Evolutionary conservation across 768 basidiomycete genomes (phyloP).

Genomic region (Podaxis rugospora): DNA sequence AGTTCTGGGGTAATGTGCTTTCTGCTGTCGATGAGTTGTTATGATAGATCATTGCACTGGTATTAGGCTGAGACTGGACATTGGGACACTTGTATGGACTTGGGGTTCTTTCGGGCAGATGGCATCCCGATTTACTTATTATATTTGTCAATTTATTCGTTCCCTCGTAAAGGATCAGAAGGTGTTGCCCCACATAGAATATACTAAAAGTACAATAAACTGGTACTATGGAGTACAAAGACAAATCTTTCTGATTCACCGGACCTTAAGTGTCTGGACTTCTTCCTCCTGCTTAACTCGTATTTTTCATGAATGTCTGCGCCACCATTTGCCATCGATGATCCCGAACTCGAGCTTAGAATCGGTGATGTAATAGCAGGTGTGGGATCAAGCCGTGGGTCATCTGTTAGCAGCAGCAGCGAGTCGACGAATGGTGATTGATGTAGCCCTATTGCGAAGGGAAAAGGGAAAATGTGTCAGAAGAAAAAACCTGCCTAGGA

Average conservation of each 20-base stretch:
- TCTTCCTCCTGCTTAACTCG: background rate
- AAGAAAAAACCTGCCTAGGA: background rate
- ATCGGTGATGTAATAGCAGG: background rate
- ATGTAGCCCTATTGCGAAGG: background rate
- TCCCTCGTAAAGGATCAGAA: too few species aligned
- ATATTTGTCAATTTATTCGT: too few species aligned
- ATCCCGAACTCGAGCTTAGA: background rate
- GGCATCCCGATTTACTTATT: too few species aligned
- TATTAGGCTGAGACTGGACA: background rate
- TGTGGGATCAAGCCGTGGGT: background rate
- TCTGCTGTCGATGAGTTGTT: conserved; percentile 57
- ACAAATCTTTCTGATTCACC: background rate
- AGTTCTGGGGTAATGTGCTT: conserved; percentile 64
- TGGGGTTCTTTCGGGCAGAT: too few species aligned
- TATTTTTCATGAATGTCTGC: background rate
- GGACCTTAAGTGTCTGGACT: background rate
- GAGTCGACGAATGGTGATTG: background rate
- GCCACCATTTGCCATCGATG: background rate
- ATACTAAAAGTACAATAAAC: conserved; percentile 4
- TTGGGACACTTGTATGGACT: background rate
- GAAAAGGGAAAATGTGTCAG: background rate
- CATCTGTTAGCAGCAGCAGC: background rate
- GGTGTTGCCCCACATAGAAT: background rate
- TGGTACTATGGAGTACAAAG: background rate
- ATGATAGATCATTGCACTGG: background rate